Conservation (phyloP, 768 basidiomycete genomes). For the Calocera cornea region DNA sequence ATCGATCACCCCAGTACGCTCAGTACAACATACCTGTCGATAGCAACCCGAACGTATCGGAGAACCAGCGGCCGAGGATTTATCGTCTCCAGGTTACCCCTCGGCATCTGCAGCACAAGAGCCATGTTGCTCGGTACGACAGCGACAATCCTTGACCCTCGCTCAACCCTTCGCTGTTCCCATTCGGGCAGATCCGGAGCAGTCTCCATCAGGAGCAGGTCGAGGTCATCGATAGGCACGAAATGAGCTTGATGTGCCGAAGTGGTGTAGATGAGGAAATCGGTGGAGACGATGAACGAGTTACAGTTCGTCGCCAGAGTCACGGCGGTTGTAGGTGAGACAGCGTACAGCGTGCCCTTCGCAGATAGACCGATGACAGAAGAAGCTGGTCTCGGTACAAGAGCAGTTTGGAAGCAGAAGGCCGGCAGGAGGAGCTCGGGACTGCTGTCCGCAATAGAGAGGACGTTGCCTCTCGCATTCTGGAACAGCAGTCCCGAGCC, state of each 20-base stretch:
- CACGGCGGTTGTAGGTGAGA: slow-evolving; percentile 17
- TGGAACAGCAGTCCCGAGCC: slow-evolving; percentile 51
- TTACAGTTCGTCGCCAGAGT: slow-evolving; percentile 28
- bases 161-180: slow-evolving; percentile 71
- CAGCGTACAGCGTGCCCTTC: slow-evolving; percentile 50
- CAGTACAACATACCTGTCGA: slow-evolving; percentile 47
- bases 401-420: slow-evolving; percentile 14
- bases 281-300: slow-evolving; percentile 49
- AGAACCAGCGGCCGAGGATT: slow-evolving; percentile 86
- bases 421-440: slow-evolving; percentile 3
- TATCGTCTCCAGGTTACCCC: slow-evolving; percentile 92
- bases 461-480: slow-evolving; percentile 23
- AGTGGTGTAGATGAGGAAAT: slow-evolving; percentile 77
- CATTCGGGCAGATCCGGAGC: slow-evolving; percentile 23
- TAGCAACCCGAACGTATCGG: slow-evolving; percentile 62
- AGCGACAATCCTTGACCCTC: slow-evolving; percentile 79
- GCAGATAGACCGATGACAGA: slow-evolving; percentile 52
- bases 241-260: slow-evolving; percentile 70
- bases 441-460: slow-evolving; percentile 14
- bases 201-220: slow-evolving; percentile 12
- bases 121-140: slow-evolving; percentile 79
- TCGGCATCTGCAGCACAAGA: slow-evolving; percentile 90
- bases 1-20: neutral
- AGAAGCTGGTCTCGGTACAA: slow-evolving; percentile 3
- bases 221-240: slow-evolving; percentile 36